Percentiles rank a stretch among this genome's conserved stretches.
Conservation (phyloP, 495 filamentous ascomycete species). For the Schizothecium vesticola region DNA sequence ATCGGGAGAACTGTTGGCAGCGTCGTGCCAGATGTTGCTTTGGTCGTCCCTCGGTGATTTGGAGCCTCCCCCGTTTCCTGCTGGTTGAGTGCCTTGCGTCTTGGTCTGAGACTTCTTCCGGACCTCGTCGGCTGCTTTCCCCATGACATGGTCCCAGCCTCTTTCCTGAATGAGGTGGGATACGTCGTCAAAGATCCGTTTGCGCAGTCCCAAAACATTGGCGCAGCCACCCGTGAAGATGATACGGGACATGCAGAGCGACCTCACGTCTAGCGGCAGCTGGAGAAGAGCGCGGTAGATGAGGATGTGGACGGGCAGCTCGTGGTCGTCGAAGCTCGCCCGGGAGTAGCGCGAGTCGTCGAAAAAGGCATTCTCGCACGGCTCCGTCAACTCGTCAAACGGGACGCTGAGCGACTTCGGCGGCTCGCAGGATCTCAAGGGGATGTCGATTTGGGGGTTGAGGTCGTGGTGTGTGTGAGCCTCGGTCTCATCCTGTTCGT, state of each 20-base stretch:
- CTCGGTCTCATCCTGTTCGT: slow-evolving; percentile 45
- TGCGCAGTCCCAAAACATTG: slow-evolving; percentile 72
- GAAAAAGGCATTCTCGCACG: slow-evolving; percentile 73
- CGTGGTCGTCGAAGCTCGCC: slow-evolving; percentile 71
- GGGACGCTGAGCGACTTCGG: slow-evolving; percentile 55
- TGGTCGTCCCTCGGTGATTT: slow-evolving; percentile 17
- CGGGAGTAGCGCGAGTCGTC: slow-evolving; percentile 36
- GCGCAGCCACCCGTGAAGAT: slow-evolving; percentile 81
- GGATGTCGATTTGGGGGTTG: slow-evolving; percentile 29
- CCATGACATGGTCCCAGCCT: slow-evolving; percentile 73
- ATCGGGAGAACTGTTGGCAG: slow-evolving; percentile 45
- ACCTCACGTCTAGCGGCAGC: slow-evolving; percentile 75
- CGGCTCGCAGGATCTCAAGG: slow-evolving; percentile 42
- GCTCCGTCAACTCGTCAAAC: slow-evolving; percentile 62
- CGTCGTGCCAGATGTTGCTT: slow-evolving; percentile 34
- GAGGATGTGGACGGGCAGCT: slow-evolving; percentile 66
- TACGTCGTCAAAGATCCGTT: slow-evolving; percentile 74
- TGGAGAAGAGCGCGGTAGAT: slow-evolving; percentile 70
- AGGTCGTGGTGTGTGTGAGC: not conserved
- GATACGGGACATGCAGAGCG: slow-evolving; percentile 83
- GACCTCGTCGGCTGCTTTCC: slow-evolving; percentile 54
- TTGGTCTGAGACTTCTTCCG: slow-evolving; percentile 47
- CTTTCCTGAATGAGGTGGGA: slow-evolving; percentile 52
- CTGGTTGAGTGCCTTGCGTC: slow-evolving; percentile 34
- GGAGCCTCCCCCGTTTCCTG: slow-evolving; percentile 10